Evolutionary conservation across 2,329 filamentous ascomycete species (phyloP), one percentile per base, ranked within the genome.

Genomic region (Cordyceps cicadae): DNA sequence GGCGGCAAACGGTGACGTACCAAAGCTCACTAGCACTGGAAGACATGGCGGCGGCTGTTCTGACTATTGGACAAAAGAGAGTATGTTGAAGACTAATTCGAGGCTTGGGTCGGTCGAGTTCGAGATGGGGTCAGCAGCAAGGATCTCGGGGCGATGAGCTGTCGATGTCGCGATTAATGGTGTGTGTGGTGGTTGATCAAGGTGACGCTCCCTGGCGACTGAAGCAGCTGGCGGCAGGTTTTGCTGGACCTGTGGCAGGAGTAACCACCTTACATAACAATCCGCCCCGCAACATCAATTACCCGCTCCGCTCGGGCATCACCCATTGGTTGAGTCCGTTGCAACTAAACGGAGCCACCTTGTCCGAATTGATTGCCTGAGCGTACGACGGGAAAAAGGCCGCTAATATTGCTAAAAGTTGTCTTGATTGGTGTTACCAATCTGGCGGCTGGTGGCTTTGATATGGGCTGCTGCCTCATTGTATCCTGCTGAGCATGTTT

Each of bases 21-120:
- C 90, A 94, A 75, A 88, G 83, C 81, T 92, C 89, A 71, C n/a
- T 19, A 46, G 87, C 80, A 29, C 29, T 8, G 29, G 29, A 29
- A 75, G 86, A 77, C 89, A 94, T 93, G 72, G 78, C 87, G 81
- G 65, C 71, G 72, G 72, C 72, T 65, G 67, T 72, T 63, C 59
- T 67, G 63, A 65, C 67, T 62, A 64, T 43, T 55, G 61, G 62
- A 59, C 43, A 61, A 64, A 64, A 54, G 59, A 63, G 62, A 57
- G 62, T 59, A 54, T 64, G 61, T 46, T 19, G 9, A 46, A 2
- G 48, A 7, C 52, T 60, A 60, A 59, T 60, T 59, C 51, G 60
- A 39, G 26, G 49, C 48, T 58, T 57, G 46, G 39, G n/a, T 57
- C 60, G 60, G 48, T 54, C 50, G 54, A 53, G 48, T 54, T 57